phyloP scores from a whole-genome alignment of 2,329 filamentous ascomycete species.

The Fusarium sterilihyphosum region DNA sequence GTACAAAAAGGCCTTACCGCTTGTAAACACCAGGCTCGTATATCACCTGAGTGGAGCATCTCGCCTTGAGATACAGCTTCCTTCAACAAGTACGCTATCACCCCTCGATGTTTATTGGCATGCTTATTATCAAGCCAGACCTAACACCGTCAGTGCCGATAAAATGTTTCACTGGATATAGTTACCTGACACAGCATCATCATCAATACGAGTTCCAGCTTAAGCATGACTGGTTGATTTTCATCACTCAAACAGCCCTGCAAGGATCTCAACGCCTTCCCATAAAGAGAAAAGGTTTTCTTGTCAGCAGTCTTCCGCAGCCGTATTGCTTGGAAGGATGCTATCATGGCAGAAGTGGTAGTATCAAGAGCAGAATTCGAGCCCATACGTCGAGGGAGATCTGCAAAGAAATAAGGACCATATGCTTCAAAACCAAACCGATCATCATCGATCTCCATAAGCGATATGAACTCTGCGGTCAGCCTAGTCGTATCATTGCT shows the following conservation, averaged over 20 bases:
- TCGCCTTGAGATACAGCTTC: not conserved
- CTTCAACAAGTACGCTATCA: slow-evolving; percentile 1
- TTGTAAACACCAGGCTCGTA: slow-evolving; percentile 15
- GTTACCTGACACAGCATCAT: slow-evolving; percentile 21
- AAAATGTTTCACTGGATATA: accelerated
- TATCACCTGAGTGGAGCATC: not conserved
- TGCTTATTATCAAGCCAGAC: slow-evolving; percentile 25
- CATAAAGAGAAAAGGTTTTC: not conserved
- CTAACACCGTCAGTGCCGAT: not conserved
- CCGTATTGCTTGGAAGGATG: slow-evolving; percentile 1
- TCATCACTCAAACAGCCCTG: slow-evolving; percentile 5
- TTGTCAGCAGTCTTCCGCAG: not conserved
- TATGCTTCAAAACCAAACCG: slow-evolving; percentile 5
- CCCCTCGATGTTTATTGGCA: slow-evolving; percentile 4
- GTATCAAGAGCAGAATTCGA: slow-evolving; percentile 5
- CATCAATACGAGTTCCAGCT: slow-evolving; percentile 18
- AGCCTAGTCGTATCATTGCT: not conserved
- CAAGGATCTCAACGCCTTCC: slow-evolving; percentile 3
- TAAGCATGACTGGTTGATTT: not conserved
- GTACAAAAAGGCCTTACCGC: not conserved
- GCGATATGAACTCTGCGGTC: not conserved
- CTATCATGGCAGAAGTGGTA: slow-evolving; percentile 1
- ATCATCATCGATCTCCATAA: slow-evolving; percentile 19
- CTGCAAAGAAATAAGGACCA: slow-evolving; percentile 7
- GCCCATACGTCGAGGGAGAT: slow-evolving; percentile 8